Evolutionary conservation across 1,284 basidiomycete genomes (phyloP).

Genomic region (Schizopora paradoxa): DNA sequence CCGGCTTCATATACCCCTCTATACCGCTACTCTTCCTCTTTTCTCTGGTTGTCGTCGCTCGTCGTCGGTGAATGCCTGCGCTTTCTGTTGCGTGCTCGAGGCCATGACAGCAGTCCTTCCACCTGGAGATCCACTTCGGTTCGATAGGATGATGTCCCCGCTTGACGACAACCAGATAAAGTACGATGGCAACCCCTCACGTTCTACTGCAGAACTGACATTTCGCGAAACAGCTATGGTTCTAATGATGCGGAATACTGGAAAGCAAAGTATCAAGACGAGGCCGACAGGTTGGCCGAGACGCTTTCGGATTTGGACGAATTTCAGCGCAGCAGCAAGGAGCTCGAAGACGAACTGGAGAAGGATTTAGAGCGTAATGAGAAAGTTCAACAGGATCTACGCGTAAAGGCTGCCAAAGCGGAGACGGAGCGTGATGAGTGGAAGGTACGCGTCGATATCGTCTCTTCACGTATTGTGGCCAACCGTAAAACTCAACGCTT

Average conservation of each 20-base stretch:
- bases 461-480: constrained; percentile 8
- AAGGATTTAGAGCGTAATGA: constrained; percentile 84
- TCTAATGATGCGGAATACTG: constrained; percentile 53
- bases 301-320: constrained; percentile 86
- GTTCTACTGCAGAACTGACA: constrained; percentile 17
- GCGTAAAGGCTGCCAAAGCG: constrained; percentile 65
- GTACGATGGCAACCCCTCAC: constrained; percentile 32
- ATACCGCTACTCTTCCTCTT: neutral
- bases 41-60: neutral
- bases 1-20: no score
- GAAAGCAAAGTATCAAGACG: constrained; percentile 80
- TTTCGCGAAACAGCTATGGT: constrained; percentile 40
- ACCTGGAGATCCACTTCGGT: constrained; percentile 49
- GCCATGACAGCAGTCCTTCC: constrained; percentile 64
- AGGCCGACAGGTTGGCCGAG: constrained; percentile 79
- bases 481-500: constrained; percentile 11
- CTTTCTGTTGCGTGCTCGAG: constrained; percentile 2
- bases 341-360: constrained; percentile 90
- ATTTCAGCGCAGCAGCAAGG: constrained; percentile 86
- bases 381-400: constrained; percentile 78
- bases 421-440: constrained; percentile 85
- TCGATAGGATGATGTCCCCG: constrained; percentile 51
- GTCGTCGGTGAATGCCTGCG: neutral
- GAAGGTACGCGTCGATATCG: constrained; percentile 69
- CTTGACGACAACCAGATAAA: constrained; percentile 57